phyloP scores from a whole-genome alignment of 352 stramenopile species.

The Phytopythium ostracodes region DNA sequence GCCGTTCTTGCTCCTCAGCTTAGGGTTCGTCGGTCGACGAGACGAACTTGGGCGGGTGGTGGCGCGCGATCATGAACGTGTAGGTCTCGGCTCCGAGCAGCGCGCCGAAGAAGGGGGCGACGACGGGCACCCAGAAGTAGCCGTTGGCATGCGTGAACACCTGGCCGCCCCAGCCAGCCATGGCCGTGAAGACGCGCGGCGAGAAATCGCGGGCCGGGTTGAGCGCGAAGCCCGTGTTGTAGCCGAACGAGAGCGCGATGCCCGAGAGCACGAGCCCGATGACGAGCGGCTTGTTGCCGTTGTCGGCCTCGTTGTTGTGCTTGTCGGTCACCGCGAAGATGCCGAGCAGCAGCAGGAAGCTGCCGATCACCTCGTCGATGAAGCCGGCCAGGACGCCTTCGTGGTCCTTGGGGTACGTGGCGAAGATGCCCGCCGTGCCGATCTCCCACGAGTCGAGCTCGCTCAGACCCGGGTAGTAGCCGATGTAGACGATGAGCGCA shows the following conservation, averaged over 20 bases:
- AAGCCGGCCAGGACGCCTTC: slow-evolving; percentile 55
- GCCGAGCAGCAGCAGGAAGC: slow-evolving; percentile 52
- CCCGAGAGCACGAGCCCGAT: slow-evolving; percentile 69
- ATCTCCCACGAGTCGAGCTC: slow-evolving; percentile 60
- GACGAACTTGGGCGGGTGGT: slow-evolving; percentile 48
- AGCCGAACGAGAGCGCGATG: slow-evolving; percentile 75
- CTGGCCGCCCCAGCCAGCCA: slow-evolving; percentile 58
- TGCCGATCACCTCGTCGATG: slow-evolving; percentile 58
- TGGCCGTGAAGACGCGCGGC: slow-evolving; percentile 56
- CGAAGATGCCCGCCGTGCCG: slow-evolving; percentile 65
- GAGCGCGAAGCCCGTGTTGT: slow-evolving; percentile 78
- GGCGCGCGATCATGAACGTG: slow-evolving; percentile 51
- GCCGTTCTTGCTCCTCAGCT: neutral
- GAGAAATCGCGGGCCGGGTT: slow-evolving; percentile 71
- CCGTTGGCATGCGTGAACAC: slow-evolving; percentile 63
- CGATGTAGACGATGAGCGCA: slow-evolving; percentile 58
- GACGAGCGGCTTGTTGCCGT: slow-evolving; percentile 61
- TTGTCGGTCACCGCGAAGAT: slow-evolving; percentile 70
- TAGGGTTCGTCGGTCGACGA: slow-evolving; percentile 8
- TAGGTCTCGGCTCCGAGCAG: slow-evolving; percentile 62
- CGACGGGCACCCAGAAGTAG: slow-evolving; percentile 77
- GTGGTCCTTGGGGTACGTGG: slow-evolving; percentile 68
- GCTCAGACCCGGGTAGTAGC: slow-evolving; percentile 51
- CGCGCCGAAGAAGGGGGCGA: slow-evolving; percentile 65
- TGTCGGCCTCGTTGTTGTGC: slow-evolving; percentile 66